Base-by-base conservation (phyloP, 2,329 filamentous ascomycete genomes). In the Nemania bipapillata region DNA sequence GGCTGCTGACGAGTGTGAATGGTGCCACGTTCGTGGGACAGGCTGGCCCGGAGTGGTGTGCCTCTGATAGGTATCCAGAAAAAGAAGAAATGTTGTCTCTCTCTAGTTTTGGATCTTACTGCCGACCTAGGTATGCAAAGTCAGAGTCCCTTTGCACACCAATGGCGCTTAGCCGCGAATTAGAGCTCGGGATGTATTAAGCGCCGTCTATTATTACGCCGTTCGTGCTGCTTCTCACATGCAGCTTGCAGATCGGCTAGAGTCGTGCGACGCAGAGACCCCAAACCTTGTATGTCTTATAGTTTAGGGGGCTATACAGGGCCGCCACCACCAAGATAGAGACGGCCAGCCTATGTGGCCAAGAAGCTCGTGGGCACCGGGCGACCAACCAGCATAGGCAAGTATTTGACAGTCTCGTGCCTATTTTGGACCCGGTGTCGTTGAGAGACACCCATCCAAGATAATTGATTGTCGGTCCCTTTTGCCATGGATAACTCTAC, bases 91-190 rank as follows among this genome's bases (percentile, higher is more conserved):
- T 11, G 20, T 8, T 32, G 22, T 20, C 56, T 26, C 8, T 8
- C 24, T 26, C 20, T 49, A 17, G 11, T 26, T n/a, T 49, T 49
- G 24, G 45, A 20, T 49, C 20, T 40, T 40, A 40, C 9, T 40
- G 4, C 40, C 30, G 30, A 32, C 30, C 30, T 32, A 32, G 30
- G 30, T 32, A 32, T 49, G 6, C 20, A 20, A 15, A 8, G 8
- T n/a, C n/a, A n/a, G 15, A 9, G 45, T 45, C 17, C 5, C 3
- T 35, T 30, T 28, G 35, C 56, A 56, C n/a, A 47, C 42, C 45
- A 42, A 35, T 45, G 69, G 69, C 69, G 69, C 69, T 69, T 71
- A 69, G 50, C 37, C 42, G 37, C 69, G 63, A 71, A 69, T 71
- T 59, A 69, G 69, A 50, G 42, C 26, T 22, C 17, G 24, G 28